Base-by-base conservation (phyloP, 441 rosid species). In the Arabidopsis hybrid region DNA sequence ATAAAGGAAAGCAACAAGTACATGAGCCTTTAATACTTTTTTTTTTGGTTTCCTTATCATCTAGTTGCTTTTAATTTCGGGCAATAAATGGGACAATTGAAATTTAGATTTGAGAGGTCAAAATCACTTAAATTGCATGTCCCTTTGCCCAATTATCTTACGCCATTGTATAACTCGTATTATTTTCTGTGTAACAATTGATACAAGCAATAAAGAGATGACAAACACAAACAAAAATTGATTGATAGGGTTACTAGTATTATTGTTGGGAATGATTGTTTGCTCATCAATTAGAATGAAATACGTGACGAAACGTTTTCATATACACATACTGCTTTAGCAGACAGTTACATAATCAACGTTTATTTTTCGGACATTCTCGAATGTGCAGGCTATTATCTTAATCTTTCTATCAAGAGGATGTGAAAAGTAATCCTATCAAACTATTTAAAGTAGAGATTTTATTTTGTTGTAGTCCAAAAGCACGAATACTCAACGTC, bases 1-100 rank as follows among this genome's bases (percentile, higher is more conserved):
- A 34, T 52, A 7, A 35, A 55, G 70, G n/a, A 72, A 64, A 72
- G 76, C 26, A 65, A 38, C 7, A 73, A 29, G 39, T 46, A 69
- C 47, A 35, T 55, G 56, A 39, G 53, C 45, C 35, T 61, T 71
- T 71, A 71, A 71, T 40, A 43, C 12, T 26, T 21, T 12, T 61
- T 60, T 11, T 7, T 39, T 49, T 46, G 1, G 5, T 29, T 60
- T 21, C 14, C 14, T 51, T 51, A 40, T 39, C 60, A 60, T 17
- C 11, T n/a, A 39, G 7, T 10, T 13, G 14, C 42, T 21, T 46
- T 65, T 46, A 65, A 40, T 26, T 47, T 38, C 18, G n/a, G 36
- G 38, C n/a, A 47, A 50, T 66, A 29, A 46, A 73, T 73, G 65
- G 29, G 50, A 65, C 53, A 36, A 21, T 29, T 29, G 16, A 65